A percentile compares a stretch with the other conserved stretches of the same genome.
These are phyloP conservation scores for Trichophyton rubrum DNA, from an alignment of 2,329 filamentous ascomycete species.

Conservation along the genomic window DNA sequence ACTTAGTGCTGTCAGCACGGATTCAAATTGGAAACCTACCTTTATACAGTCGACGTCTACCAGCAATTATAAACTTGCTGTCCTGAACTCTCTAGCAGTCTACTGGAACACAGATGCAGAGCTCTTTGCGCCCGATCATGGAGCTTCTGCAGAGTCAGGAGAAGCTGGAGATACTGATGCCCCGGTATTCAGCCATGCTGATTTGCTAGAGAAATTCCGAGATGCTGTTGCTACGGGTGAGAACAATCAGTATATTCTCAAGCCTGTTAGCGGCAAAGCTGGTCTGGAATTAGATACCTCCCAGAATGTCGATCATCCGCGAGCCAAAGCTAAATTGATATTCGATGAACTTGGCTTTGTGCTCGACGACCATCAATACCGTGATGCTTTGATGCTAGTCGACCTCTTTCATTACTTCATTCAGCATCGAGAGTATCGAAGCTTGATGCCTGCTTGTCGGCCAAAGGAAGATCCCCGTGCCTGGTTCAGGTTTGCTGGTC, in stretches of 20 bases:
- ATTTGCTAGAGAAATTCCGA: conserved; percentile 65
- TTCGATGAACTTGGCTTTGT: conserved; percentile 98
- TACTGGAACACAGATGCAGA: conserved; percentile 97
- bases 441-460: conserved; percentile 67
- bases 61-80: conserved; percentile 87
- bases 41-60: conserved; percentile 80
- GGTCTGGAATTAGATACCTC: conserved; percentile 94
- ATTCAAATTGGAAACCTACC: conserved; percentile 86
- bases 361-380: conserved; percentile 95
- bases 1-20: conserved; percentile 92
- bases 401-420: conserved; percentile 98
- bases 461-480: conserved; percentile 84
- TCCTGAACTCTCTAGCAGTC: conserved; percentile 73
- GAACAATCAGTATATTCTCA: conserved; percentile 85
- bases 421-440: conserved; percentile 93
- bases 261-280: conserved; percentile 87
- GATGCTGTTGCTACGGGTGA: conserved; percentile 65
- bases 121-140: conserved; percentile 66
- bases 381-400: conserved; percentile 93
- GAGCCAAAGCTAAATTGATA: conserved; percentile 77
- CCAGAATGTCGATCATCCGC: conserved; percentile 62
- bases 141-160: conserved; percentile 36
- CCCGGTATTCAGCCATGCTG: conserved; percentile 51
- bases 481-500: conserved; percentile 83
- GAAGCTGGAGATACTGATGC: conserved; percentile 43